Conservation (phyloP, 2,329 filamentous ascomycete genomes). For the Clarireedia homoeocarpa region DNA sequence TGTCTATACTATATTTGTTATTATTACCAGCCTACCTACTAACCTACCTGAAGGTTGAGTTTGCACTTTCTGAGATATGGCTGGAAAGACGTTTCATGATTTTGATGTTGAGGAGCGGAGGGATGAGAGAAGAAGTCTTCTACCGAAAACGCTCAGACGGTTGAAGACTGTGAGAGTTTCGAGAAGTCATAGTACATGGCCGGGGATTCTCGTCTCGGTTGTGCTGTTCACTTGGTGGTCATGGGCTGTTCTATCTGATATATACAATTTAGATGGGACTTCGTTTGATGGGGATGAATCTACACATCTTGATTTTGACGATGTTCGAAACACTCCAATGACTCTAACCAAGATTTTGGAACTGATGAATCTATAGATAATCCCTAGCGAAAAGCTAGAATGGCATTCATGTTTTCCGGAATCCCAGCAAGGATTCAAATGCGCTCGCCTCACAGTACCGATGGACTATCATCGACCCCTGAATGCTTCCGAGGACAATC, state of each 20-base stretch:
- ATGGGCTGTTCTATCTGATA: slow-evolving; percentile 4
- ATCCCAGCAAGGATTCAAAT: slow-evolving; percentile 25
- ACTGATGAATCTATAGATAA: slow-evolving; percentile 29
- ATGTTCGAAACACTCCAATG: not conserved
- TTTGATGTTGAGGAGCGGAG: slow-evolving; percentile 5
- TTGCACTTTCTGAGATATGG: not conserved
- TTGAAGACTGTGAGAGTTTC: not conserved
- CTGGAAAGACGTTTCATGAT: not conserved
- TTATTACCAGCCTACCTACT: too few relatives aligned
- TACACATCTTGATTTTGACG: slow-evolving; percentile 3
- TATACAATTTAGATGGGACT: not conserved
- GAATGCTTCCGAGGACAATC: slow-evolving; percentile 25
- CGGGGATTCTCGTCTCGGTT: slow-evolving; percentile 2
- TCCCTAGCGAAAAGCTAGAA: slow-evolving; percentile 36
- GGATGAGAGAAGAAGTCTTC: slow-evolving; percentile 7
- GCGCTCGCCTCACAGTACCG: slow-evolving; percentile 39
- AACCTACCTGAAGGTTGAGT: not conserved
- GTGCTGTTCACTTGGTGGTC: slow-evolving; percentile 10
- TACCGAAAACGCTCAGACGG: not conserved
- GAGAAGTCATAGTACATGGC: not conserved
- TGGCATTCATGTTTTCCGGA: slow-evolving; percentile 36
- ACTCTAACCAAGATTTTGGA: not conserved
- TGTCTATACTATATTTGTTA: not conserved
- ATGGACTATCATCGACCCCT: slow-evolving; percentile 40
- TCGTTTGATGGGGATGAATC: not conserved